Evolutionary conservation across 768 basidiomycete genomes (phyloP).

Genomic region (Collybia nuda): DNA sequence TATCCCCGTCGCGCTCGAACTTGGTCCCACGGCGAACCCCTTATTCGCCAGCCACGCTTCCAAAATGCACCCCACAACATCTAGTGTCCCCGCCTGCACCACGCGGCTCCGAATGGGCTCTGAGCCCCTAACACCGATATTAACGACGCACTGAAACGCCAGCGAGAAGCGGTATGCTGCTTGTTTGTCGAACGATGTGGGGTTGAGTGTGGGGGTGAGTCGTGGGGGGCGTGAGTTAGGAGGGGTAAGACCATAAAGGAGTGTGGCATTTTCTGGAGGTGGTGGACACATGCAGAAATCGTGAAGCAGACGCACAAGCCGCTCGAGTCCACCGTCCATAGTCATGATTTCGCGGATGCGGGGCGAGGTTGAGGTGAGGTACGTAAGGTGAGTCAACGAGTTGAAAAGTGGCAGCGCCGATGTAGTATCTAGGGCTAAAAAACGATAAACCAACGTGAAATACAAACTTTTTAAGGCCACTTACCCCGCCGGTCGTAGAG

Average conservation of each 20-base stretch:
- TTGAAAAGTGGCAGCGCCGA: slow-evolving; percentile 59
- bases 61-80: slow-evolving; percentile 90
- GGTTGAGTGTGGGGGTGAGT: slow-evolving; percentile 61
- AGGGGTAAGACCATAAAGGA: slow-evolving; percentile 77
- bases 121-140: slow-evolving; percentile 94
- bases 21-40: slow-evolving; percentile 85
- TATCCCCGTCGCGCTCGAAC: slow-evolving; percentile 70
- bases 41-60: slow-evolving; percentile 91
- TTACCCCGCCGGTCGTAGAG: slow-evolving; percentile 92
- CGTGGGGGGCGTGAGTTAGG: slow-evolving; percentile 58
- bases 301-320: slow-evolving; percentile 88
- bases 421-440: slow-evolving; percentile 50
- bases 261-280: slow-evolving; percentile 72
- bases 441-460: slow-evolving; percentile 2
- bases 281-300: slow-evolving; percentile 86
- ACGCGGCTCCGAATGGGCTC: slow-evolving; percentile 90
- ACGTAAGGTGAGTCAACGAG: slow-evolving; percentile 93
- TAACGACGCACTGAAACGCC: slow-evolving; percentile 96
- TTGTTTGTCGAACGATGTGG: slow-evolving; percentile 72
- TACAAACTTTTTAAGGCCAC: background rate
- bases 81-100: slow-evolving; percentile 91
- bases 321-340: slow-evolving; percentile 95
- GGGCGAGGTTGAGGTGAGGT: slow-evolving; percentile 95
- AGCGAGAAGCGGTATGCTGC: slow-evolving; percentile 88
- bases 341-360: slow-evolving; percentile 98